Evolutionary conservation across 2,329 filamentous ascomycete genomes (phyloP).

Genomic region (Thielaviopsis punctulata): DNA sequence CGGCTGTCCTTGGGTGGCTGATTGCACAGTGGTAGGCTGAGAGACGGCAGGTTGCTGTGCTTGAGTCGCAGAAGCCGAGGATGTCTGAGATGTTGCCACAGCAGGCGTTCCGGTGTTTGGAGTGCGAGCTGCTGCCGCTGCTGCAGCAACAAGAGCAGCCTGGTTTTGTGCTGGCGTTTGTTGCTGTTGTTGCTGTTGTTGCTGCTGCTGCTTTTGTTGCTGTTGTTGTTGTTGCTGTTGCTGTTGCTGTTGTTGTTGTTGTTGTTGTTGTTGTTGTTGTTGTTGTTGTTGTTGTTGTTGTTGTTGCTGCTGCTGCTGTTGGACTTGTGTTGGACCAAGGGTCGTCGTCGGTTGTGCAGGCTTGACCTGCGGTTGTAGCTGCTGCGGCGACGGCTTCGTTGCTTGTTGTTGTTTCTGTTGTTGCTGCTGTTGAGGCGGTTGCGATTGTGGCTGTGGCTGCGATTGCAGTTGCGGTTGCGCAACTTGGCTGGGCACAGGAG

Average conservation of each 20-base stretch:
- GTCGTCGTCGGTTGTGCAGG: not conserved
- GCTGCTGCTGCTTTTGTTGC: slow-evolving; percentile 13
- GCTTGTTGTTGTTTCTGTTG: no score
- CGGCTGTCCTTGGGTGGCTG: slow-evolving; percentile 1
- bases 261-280: not conserved
- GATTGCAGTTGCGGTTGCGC: not conserved
- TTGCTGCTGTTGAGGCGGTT: not conserved
- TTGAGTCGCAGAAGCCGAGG: not conserved
- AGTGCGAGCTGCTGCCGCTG: slow-evolving; percentile 11
- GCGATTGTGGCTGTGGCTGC: not conserved
- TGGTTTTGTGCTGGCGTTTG: slow-evolving; percentile 3
- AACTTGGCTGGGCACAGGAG: not conserved
- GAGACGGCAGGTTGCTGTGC: not conserved
- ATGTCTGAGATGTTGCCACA: not conserved
- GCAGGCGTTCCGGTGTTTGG: slow-evolving; percentile 17
- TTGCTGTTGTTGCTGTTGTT: slow-evolving; percentile 14
- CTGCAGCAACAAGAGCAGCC: not conserved
- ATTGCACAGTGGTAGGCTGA: not conserved
- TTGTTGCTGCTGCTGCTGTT: slow-evolving; percentile 7
- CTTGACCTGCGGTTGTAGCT: not conserved
- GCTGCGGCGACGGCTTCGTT: no score
- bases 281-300: no score
- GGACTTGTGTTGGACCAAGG: not conserved
- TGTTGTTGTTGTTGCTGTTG: slow-evolving; percentile 5
- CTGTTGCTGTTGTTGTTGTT: slow-evolving; percentile 16